These are phyloP conservation scores for Backusella australiensis DNA, from an alignment of 192 early-diverging fungal species.

Conservation along the genomic window DNA sequence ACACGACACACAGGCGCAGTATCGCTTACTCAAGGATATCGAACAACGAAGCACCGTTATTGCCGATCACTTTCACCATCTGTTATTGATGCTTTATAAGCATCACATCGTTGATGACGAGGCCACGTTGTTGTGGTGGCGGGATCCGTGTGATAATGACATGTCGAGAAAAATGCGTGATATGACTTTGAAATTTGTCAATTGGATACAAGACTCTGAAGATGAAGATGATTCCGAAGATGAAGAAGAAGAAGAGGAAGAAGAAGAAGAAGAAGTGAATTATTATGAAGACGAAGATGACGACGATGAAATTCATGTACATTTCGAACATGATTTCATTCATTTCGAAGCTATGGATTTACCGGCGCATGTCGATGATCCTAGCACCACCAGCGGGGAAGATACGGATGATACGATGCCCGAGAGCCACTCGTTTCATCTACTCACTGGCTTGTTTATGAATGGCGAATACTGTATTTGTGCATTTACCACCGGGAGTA, in stretches of 20 bases:
- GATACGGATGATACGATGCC: background rate
- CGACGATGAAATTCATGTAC: background rate
- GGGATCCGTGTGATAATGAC: conserved; percentile 18
- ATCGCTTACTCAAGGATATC: conserved; percentile 31
- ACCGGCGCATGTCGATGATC: background rate
- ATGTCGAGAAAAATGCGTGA: conserved; percentile 23
- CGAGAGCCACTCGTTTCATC: background rate
- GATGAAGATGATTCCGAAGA: conserved; percentile 28
- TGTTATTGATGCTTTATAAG: conserved; percentile 44
- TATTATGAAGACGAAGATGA: conserved; percentile 7
- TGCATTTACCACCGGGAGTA: background rate
- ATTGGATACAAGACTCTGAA: conserved; percentile 31
- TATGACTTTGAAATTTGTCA: conserved; percentile 33
- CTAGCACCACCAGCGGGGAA: background rate
- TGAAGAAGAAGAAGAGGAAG: background rate
- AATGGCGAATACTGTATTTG: conserved; percentile 9
- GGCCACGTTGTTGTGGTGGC: conserved; percentile 45
- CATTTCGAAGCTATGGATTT: background rate
- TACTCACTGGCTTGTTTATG: background rate
- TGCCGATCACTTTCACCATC: conserved; percentile 35
- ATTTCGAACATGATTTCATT: background rate
- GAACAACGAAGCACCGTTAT: conserved; percentile 11
- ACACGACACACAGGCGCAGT: conserved; percentile 30
- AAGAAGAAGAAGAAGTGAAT: background rate
- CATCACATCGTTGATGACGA: conserved; percentile 43